Conservation (phyloP, 1,284 basidiomycete genomes). For the Microbotryum saponariae region DNA sequence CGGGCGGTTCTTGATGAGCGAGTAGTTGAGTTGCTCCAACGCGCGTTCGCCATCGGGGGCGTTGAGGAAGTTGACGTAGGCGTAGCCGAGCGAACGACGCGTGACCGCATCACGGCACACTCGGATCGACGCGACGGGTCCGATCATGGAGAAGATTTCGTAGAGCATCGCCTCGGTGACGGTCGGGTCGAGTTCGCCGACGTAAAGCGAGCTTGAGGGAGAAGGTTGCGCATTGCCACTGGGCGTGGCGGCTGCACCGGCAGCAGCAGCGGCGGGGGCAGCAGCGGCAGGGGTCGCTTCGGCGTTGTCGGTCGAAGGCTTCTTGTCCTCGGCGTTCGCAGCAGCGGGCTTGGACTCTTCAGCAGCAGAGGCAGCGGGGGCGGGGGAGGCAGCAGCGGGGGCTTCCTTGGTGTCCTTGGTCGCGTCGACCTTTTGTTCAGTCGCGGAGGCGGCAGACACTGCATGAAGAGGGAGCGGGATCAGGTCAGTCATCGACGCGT, state of each 20-base stretch:
- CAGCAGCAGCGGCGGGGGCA: conserved; percentile 35
- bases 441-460: background rate
- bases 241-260: conserved; percentile 17
- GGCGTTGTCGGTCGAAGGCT: conserved; percentile 9
- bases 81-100: conserved; percentile 97
- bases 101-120: conserved; percentile 99
- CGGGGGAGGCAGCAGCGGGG: too few species aligned
- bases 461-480: background rate
- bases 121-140: conserved; percentile 96
- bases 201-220: conserved; percentile 76
- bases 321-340: conserved; percentile 3
- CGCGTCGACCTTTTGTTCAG: conserved; percentile 1
- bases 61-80: conserved; percentile 99
- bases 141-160: conserved; percentile 99
- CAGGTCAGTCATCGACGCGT: too few species aligned
- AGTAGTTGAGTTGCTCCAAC: conserved; percentile 98
- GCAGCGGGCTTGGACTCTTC: background rate
- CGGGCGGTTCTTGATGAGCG: conserved; percentile 93
- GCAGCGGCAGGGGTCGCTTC: conserved; percentile 16
- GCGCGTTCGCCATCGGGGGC: conserved; percentile 96
- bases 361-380: too few species aligned
- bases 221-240: conserved; percentile 23
- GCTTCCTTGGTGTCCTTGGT: too few species aligned
- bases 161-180: conserved; percentile 99
- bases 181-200: conserved; percentile 94